Conservation (phyloP, 257 asterid genomes). For the Nicotiana sylvestris region DNA sequence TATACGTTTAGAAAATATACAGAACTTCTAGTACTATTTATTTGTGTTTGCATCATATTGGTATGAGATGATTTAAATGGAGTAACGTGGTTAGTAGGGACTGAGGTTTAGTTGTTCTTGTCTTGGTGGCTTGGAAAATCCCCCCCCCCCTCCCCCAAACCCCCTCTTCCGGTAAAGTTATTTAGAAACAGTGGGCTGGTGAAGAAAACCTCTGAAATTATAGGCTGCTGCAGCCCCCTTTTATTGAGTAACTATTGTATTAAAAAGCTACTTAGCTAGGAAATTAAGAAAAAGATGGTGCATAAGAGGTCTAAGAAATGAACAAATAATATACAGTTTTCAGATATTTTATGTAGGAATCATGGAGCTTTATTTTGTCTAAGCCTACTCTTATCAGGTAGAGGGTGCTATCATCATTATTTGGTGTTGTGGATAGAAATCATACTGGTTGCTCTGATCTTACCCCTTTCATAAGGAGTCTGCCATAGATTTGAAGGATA, state of each 20-base stretch:
- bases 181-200: neutral
- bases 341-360: neutral
- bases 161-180: neutral
- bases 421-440: neutral
- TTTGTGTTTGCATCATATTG: no score
- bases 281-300: neutral
- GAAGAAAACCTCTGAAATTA: neutral
- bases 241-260: neutral
- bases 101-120: no score
- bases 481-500: neutral
- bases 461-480: neutral
- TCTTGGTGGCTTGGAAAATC: neutral
- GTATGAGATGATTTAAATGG: no score
- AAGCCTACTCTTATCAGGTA: neutral
- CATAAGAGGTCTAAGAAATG: neutral
- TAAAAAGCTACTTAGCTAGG: neutral
- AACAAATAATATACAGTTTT: neutral
- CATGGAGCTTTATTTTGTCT: neutral
- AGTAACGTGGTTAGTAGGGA: no score
- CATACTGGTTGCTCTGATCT: neutral
- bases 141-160: neutral
- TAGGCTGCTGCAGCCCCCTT: neutral
- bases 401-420: neutral
- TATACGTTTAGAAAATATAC: no score
- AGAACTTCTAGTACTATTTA: no score